Conservation (phyloP, 208 protist species). For the Leishmania gerbilli region DNA sequence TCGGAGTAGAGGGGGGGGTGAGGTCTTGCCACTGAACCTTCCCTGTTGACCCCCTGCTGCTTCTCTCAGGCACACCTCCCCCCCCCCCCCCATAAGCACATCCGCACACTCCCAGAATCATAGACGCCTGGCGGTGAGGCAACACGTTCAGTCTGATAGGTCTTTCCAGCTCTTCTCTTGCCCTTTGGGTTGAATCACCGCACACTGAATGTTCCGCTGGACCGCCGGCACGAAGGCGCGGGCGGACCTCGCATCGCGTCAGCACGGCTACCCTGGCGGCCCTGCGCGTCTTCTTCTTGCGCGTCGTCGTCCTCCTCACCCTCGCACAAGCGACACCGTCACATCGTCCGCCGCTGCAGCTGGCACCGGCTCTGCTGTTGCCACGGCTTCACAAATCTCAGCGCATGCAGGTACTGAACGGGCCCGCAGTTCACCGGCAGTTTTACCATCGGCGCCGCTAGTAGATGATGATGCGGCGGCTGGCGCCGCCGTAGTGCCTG, state of each 20-base stretch:
- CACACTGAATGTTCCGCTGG: slow-evolving; percentile 45
- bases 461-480: neutral
- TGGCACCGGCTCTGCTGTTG: neutral
- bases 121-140: neutral
- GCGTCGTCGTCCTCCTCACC: neutral
- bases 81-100: neutral
- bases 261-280: slow-evolving; percentile 6
- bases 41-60: neutral
- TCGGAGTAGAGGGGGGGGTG: neutral
- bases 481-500: neutral
- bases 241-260: slow-evolving; percentile 29
- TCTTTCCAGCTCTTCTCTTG: slow-evolving; percentile 2
- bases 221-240: slow-evolving; percentile 44
- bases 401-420: neutral
- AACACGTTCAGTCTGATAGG: neutral
- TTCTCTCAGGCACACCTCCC: neutral
- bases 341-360: neutral
- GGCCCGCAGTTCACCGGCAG: neutral
- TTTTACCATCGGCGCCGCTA: neutral
- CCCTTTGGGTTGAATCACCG: neutral
- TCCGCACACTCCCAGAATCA: neutral
- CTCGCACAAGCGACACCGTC: neutral
- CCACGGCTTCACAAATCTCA: neutral
- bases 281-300: slow-evolving; percentile 22
- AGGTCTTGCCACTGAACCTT: neutral